Conservation (phyloP, 768 basidiomycete species). For the Lactarius quietus region DNA sequence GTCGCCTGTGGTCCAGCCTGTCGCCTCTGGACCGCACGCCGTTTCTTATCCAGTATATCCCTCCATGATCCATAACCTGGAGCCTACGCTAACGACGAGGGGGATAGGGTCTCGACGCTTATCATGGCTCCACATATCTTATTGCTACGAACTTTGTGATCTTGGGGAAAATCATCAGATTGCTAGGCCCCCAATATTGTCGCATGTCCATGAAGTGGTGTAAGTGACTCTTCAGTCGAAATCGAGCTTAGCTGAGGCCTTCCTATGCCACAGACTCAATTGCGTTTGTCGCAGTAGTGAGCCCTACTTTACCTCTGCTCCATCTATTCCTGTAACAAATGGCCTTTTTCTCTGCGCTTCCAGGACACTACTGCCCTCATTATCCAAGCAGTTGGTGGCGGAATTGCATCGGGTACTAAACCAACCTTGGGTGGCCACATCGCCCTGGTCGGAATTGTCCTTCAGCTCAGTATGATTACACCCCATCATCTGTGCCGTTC, state of each 20-base stretch:
- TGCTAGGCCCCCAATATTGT: slow-evolving; percentile 27
- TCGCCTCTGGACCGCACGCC: slow-evolving; percentile 31
- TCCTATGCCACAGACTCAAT: neutral
- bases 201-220: slow-evolving; percentile 21
- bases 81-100: neutral
- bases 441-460: slow-evolving; percentile 21
- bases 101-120: slow-evolving; percentile 32
- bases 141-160: slow-evolving; percentile 27
- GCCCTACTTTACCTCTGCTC: neutral
- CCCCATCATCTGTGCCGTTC: neutral
- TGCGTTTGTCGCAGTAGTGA: slow-evolving; percentile 8
- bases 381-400: slow-evolving; percentile 33
- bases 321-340: neutral
- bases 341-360: neutral
- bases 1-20: slow-evolving; percentile 35
- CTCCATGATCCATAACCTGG: no score
- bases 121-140: slow-evolving; percentile 31
- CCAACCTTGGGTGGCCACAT: slow-evolving; percentile 18
- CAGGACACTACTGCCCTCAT: slow-evolving; percentile 28
- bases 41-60: slow-evolving; percentile 42
- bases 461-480: slow-evolving; percentile 17
- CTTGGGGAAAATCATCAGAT: slow-evolving; percentile 24
- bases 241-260: neutral
- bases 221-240: slow-evolving; percentile 18
- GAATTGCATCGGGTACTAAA: slow-evolving; percentile 25